Conservation (phyloP, 2,329 filamentous ascomycete species). For the Aspergillus caelatus region DNA sequence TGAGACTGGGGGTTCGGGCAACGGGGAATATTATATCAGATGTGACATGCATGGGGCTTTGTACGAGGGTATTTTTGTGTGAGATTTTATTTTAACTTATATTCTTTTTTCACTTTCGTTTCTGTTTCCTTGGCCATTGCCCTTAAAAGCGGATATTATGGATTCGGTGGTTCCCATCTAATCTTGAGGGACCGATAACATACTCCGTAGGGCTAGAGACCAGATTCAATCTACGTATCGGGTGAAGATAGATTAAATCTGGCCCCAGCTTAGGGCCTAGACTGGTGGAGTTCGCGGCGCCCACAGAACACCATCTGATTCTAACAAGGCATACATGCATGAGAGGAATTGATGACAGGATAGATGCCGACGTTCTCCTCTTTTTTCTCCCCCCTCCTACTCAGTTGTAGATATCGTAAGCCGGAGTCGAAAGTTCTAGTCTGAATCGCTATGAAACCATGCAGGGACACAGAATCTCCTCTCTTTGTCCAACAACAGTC, state of each 20-base stretch:
- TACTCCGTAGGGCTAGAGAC: neutral
- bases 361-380: neutral
- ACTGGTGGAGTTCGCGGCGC: neutral
- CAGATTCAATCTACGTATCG: neutral
- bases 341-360: neutral
- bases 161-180: neutral
- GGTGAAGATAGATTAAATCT: neutral
- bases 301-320: neutral
- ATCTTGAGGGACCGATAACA: neutral
- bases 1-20: neutral
- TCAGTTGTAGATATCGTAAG: neutral
- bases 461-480: neutral
- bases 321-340: neutral
- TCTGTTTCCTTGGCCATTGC: neutral
- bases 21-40: neutral
- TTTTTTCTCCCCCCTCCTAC: neutral
- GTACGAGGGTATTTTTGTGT: neutral
- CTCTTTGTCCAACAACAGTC: neutral
- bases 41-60: neutral
- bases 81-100: neutral
- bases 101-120: neutral
- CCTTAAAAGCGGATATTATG: neutral
- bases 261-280: neutral
- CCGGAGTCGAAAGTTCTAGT: neutral
- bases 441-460: neutral